These are phyloP conservation scores for Phytophthora brassicae DNA, from an alignment of 352 stramenopile species.

Conservation along the genomic window DNA sequence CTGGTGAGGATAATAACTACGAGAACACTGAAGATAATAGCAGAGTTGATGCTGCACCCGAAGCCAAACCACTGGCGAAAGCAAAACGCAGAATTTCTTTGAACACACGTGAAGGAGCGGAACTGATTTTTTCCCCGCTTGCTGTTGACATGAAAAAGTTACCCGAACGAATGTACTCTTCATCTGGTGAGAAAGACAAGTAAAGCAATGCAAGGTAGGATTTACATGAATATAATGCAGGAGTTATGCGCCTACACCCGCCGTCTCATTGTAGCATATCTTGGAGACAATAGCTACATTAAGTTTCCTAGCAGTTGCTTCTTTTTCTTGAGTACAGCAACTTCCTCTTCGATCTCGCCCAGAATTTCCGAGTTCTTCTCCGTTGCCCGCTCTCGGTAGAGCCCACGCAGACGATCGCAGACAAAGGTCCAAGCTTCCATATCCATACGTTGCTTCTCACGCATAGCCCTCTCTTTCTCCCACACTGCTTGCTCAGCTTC, in stretches of 20 bases:
- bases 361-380: constrained; percentile 30
- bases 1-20: constrained; percentile 8
- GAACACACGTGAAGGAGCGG: constrained; percentile 33
- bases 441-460: constrained; percentile 38
- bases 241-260: too few species aligned
- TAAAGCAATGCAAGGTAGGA: constrained; percentile 14
- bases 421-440: constrained; percentile 39
- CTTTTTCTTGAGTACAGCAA: constrained; percentile 39
- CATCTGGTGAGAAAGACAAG: constrained; percentile 15
- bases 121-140: constrained; percentile 48
- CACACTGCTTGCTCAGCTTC: constrained; percentile 33
- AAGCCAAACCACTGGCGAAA: constrained; percentile 11
- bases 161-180: constrained; percentile 17
- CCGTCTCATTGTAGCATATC: background rate
- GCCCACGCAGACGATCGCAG: constrained; percentile 34
- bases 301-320: constrained; percentile 33
- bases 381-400: constrained; percentile 31
- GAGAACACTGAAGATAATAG: constrained; percentile 14
- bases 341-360: constrained; percentile 35
- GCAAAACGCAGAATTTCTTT: constrained; percentile 27
- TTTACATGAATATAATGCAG: background rate
- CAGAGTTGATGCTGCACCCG: constrained; percentile 1
- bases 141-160: constrained; percentile 30
- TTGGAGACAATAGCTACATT: constrained; percentile 3
- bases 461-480: constrained; percentile 32